These are phyloP conservation scores for Starmerella tilneyi DNA, from an alignment of 805 yeast genomes.

Conservation along the genomic window DNA sequence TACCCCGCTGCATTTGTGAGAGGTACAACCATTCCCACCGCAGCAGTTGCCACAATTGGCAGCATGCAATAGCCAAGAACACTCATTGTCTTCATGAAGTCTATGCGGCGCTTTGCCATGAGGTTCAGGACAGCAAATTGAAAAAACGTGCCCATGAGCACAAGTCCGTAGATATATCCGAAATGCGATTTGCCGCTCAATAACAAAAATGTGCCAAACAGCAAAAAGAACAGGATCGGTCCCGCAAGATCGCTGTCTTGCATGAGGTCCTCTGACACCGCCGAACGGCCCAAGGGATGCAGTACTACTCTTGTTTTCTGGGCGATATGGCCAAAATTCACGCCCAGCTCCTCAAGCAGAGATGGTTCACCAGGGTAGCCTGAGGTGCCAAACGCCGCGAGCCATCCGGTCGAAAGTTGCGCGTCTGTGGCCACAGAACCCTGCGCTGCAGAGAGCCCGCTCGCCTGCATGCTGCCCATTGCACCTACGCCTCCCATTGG, in stretches of 20 bases:
- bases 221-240: slow-evolving; percentile 75
- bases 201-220: slow-evolving; percentile 73
- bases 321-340: slow-evolving; percentile 79
- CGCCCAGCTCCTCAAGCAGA: slow-evolving; percentile 81
- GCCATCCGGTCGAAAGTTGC: slow-evolving; percentile 54
- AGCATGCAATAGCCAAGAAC: slow-evolving; percentile 88
- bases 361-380: slow-evolving; percentile 97
- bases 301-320: slow-evolving; percentile 74
- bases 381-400: slow-evolving; percentile 85
- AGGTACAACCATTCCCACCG: slow-evolving; percentile 53
- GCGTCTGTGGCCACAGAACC: slow-evolving; percentile 12
- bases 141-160: slow-evolving; percentile 77
- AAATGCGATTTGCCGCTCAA: slow-evolving; percentile 89
- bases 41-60: slow-evolving; percentile 73
- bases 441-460: slow-evolving; percentile 6
- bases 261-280: slow-evolving; percentile 61
- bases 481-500: slow-evolving; percentile 13
- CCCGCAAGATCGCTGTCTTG: slow-evolving; percentile 92
- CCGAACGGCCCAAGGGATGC: slow-evolving; percentile 51
- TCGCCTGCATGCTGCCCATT: slow-evolving; percentile 17
- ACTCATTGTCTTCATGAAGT: slow-evolving; percentile 63
- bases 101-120: slow-evolving; percentile 53
- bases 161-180: slow-evolving; percentile 94
- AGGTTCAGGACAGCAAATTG: slow-evolving; percentile 74
- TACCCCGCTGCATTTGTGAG: slow-evolving; percentile 72